Conservation (phyloP, 2,329 filamentous ascomycete species). For the Trichoderma sp. region DNA sequence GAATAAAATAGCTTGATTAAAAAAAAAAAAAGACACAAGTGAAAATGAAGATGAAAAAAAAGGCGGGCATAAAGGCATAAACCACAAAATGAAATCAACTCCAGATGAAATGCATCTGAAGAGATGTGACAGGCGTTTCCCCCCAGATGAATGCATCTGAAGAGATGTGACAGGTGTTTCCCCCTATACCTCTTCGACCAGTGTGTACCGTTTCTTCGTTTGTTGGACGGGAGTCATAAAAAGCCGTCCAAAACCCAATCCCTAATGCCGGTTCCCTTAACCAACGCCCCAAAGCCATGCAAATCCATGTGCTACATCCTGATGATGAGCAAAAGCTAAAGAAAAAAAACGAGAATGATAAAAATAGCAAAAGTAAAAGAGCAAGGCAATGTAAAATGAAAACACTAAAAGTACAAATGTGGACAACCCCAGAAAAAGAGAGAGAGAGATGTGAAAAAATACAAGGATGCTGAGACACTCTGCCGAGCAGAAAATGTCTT, state of each 20-base stretch:
- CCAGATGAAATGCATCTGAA: slow-evolving; percentile 26
- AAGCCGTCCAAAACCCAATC: slow-evolving; percentile 6
- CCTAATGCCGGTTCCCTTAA: slow-evolving; percentile 25
- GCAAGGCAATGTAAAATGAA: neutral
- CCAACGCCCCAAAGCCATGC: slow-evolving; percentile 36
- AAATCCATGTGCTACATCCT: slow-evolving; percentile 31
- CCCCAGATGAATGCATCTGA: slow-evolving; percentile 26
- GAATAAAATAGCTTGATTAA: neutral
- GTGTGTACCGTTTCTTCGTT: neutral
- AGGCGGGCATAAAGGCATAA: neutral
- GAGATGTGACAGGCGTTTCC: slow-evolving; percentile 8
- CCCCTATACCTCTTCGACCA: neutral
- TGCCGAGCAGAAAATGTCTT: neutral
- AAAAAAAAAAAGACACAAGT: neutral
- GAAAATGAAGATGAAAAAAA: neutral
- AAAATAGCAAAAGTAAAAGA: slow-evolving; percentile 8
- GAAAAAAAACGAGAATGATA: neutral
- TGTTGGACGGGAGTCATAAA: neutral
- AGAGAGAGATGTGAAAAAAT: slow-evolving; percentile 20
- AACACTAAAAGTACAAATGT: slow-evolving; percentile 2
- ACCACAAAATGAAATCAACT: slow-evolving; percentile 14
- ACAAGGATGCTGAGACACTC: slow-evolving; percentile 9
- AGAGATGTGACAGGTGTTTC: slow-evolving; percentile 9
- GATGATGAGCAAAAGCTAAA: neutral
- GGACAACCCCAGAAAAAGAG: slow-evolving; percentile 15